Evolutionary conservation across 768 basidiomycete species (phyloP), one percentile per base, ranked within the genome.

Genomic region (Coprinopsis marcescibilis): DNA sequence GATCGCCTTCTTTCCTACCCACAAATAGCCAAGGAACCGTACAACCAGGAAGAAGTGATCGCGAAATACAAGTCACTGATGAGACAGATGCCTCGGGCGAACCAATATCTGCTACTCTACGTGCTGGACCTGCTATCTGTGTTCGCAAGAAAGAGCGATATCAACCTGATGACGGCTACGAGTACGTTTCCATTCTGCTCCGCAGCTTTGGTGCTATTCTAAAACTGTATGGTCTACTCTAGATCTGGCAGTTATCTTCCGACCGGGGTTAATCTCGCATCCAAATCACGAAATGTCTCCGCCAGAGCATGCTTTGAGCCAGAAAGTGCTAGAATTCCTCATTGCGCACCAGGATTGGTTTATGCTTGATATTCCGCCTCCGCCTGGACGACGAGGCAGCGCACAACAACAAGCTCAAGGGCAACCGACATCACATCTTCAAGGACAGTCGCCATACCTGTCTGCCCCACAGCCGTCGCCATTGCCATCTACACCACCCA

Each of bases 191-290:
- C 38, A 29, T n/a, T 8, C 11, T 26, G 20, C 1, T 19, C 37
- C 30, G 13, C 5, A 11, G 6, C 21, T 12, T n/a, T 17, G 19
- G 14, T 23, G 34, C 14, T 10, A 23, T 17, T 21, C 8, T 29
- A 23, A 17, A 46, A 25, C 14, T 23, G 7, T 35, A 7, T 12
- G 7, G 40, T 34, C 19, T 12, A n/a, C 25, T 15, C 43, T 60
- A 91, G 95, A 99, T 67, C 81, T 99, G 15, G 96, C 95, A 14
- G 87, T 95, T 37, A 95, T 98, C 54, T 99, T 99, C 66, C 88
- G 93, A 48, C 96, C 96, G 0, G 96, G 94, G 14, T 71, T 99
- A 3, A 82, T 99, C 49, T 88, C 90, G 7, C 90, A 93, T 61
- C 88, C 92, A 2, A 65, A 73, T 19, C 92, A 97, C 59, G 89